phyloP scores from a whole-genome alignment of 805 yeast species.

The Kodamaea sagamina region DNA sequence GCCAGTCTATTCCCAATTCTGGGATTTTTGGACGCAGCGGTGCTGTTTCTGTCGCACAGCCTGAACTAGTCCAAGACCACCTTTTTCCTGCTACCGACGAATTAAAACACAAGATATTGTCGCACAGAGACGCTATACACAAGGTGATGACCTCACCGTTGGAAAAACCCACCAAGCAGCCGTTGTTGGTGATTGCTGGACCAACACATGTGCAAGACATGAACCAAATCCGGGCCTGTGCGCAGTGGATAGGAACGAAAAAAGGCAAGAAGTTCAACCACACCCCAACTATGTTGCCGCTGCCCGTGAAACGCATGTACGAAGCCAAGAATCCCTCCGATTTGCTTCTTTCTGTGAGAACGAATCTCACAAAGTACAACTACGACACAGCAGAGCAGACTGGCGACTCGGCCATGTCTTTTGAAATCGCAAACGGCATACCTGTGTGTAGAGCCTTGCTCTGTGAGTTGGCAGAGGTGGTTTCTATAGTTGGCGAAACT shows the following conservation, averaged over 20 bases:
- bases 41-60: conserved; percentile 41
- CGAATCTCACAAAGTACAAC: conserved; percentile 34
- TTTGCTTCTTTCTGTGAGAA: conserved; percentile 36
- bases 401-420: conserved; percentile 22
- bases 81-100: conserved; percentile 36
- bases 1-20: conserved; percentile 7
- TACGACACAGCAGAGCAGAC: neutral
- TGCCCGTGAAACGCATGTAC: conserved; percentile 5
- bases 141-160: neutral
- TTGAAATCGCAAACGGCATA: conserved; percentile 41
- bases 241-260: conserved; percentile 40
- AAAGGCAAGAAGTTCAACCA: conserved; percentile 18
- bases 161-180: neutral
- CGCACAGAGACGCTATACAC: conserved; percentile 25
- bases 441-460: conserved; percentile 42
- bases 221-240: conserved; percentile 39
- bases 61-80: conserved; percentile 45
- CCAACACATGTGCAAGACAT: conserved; percentile 35
- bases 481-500: conserved; percentile 49
- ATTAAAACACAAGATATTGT: conserved; percentile 30
- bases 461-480: conserved; percentile 40
- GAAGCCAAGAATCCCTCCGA: conserved; percentile 11
- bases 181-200: conserved; percentile 41
- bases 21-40: conserved; percentile 20
- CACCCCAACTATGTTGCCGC: conserved; percentile 11